These are phyloP conservation scores for Escallonia rubra DNA, from an alignment of 129 eudicot species.

Conservation along the genomic window DNA sequence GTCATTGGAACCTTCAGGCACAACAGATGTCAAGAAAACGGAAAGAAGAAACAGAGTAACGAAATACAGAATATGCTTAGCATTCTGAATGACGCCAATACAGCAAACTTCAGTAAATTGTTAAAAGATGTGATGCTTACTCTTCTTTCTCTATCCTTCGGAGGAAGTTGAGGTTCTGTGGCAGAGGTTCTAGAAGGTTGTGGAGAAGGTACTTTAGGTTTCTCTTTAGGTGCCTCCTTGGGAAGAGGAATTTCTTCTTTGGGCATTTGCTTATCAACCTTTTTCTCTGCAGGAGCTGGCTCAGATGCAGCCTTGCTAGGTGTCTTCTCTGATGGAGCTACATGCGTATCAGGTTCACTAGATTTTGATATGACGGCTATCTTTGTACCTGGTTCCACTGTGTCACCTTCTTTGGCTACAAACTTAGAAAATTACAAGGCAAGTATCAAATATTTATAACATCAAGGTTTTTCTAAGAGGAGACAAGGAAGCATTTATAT, in stretches of 20 bases:
- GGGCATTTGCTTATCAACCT: conserved; percentile 30
- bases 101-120: conserved; percentile 1
- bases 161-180: conserved; percentile 61
- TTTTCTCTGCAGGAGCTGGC: conserved; percentile 36
- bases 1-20: conserved; percentile 65
- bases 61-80: neutral
- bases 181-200: conserved; percentile 44
- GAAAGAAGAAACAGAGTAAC: neutral
- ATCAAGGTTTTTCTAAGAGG: neutral
- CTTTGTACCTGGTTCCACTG: conserved; percentile 57
- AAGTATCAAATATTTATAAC: neutral
- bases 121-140: conserved; percentile 21
- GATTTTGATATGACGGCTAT: conserved; percentile 55
- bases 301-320: conserved; percentile 32
- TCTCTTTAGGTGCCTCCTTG: conserved; percentile 30
- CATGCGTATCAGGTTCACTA: conserved; percentile 47
- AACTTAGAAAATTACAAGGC: conserved; percentile 21
- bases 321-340: conserved; percentile 53
- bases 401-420: conserved; percentile 66
- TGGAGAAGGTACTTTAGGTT: conserved; percentile 37
- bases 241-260: conserved; percentile 24
- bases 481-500: neutral
- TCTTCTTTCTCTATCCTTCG: conserved; percentile 70
- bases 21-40: neutral
- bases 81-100: neutral